Conservation (phyloP, 441 rosid genomes). For the Theobroma grandiflorum region DNA sequence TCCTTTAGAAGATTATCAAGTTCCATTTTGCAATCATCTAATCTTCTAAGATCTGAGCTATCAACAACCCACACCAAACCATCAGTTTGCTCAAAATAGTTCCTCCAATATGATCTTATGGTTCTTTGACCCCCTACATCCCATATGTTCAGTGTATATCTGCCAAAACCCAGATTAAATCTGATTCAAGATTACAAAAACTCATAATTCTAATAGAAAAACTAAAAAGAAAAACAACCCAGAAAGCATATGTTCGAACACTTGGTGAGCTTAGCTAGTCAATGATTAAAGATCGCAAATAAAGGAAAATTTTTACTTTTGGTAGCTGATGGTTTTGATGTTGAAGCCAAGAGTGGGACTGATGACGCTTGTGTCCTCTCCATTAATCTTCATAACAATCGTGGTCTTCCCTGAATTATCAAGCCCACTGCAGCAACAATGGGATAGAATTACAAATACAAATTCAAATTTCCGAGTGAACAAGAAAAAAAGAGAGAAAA, state of each 20-base stretch:
- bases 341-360: conserved; percentile 98
- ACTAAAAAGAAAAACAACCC: background rate
- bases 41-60: conserved; percentile 91
- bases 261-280: background rate
- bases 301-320: conserved; percentile 41
- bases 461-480: background rate
- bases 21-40: conserved; percentile 95
- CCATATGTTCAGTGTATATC: conserved; percentile 93
- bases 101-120: conserved; percentile 96
- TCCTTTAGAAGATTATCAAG: conserved; percentile 93
- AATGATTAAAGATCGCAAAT: background rate
- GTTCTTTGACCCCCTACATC: conserved; percentile 98
- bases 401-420: conserved; percentile 98
- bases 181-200: background rate
- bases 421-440: conserved; percentile 57
- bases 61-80: conserved; percentile 98
- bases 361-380: conserved; percentile 89
- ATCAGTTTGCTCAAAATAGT: conserved; percentile 98
- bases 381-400: conserved; percentile 89
- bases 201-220: background rate
- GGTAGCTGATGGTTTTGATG: conserved; percentile 79
- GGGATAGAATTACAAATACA: background rate
- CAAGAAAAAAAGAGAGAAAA: background rate
- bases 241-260: conserved; percentile 2
- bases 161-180: conserved; percentile 33